Evolutionary conservation across 108 stramenopile genomes (phyloP).

Genomic region (Discostella stelligeroides): DNA sequence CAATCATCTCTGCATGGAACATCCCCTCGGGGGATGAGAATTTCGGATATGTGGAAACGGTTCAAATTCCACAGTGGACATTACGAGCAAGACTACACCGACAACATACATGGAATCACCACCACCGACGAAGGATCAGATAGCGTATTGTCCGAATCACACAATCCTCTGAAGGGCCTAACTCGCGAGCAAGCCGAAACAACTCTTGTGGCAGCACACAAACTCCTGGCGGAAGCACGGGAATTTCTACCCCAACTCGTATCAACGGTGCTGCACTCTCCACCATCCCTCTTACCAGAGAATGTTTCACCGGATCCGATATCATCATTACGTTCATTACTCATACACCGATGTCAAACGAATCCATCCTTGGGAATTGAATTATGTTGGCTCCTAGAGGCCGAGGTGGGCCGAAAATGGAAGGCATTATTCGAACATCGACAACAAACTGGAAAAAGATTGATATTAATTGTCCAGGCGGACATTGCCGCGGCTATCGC

Average conservation of each 20-base stretch:
- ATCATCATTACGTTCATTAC: constrained; percentile 64
- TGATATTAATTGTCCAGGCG: constrained; percentile 82
- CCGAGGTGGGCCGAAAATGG: constrained; percentile 89
- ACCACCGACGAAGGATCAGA: background rate
- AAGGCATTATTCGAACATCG: constrained; percentile 86
- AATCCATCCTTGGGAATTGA: constrained; percentile 85
- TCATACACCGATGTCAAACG: constrained; percentile 64
- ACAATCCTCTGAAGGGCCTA: constrained; percentile 8
- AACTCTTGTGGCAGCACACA: constrained; percentile 23
- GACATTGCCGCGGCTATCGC: constrained; percentile 83
- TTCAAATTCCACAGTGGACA: constrained; percentile 15
- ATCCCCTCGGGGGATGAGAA: background rate
- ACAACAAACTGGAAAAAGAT: constrained; percentile 79
- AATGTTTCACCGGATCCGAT: constrained; percentile 63
- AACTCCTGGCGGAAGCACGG: constrained; percentile 52
- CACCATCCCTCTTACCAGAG: constrained; percentile 59
- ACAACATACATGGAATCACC: background rate
- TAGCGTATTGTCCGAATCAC: background rate
- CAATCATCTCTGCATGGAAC: constrained; percentile 36
- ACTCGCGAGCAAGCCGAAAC: constrained; percentile 21
- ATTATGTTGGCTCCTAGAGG: constrained; percentile 89
- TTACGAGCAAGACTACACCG: background rate
- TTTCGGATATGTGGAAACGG: constrained; percentile 6
- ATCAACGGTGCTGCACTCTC: constrained; percentile 79
- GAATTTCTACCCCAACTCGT: constrained; percentile 85